phyloP scores from a whole-genome alignment of 179 eudicot species.

The Beta lomatogona region DNA sequence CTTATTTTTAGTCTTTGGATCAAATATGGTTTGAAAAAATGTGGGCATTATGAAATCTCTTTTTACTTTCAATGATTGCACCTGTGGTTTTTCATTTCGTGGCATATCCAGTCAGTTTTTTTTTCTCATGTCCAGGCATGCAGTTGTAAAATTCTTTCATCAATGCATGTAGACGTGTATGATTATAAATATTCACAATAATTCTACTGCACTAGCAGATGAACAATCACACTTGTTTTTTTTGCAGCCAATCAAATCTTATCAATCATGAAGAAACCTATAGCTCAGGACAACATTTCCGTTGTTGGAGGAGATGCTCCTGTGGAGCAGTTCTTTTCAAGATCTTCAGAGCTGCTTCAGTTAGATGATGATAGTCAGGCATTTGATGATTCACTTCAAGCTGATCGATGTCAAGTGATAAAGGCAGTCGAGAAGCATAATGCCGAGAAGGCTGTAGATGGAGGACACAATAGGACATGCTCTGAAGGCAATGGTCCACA shows the following conservation, averaged over 20 bases:
- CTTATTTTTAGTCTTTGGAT: background rate
- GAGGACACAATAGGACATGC: slow-evolving; percentile 18
- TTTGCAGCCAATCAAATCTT: slow-evolving; percentile 71
- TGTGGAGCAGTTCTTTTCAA: slow-evolving; percentile 33
- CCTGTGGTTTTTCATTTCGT: background rate
- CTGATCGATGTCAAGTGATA: slow-evolving; percentile 29
- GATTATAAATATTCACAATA: background rate
- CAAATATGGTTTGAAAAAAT: background rate
- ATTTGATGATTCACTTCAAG: slow-evolving; percentile 22
- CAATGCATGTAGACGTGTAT: background rate
- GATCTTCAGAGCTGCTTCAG: slow-evolving; percentile 34
- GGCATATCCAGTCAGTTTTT: background rate
- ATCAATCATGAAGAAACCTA: slow-evolving; percentile 65
- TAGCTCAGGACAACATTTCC: slow-evolving; percentile 28
- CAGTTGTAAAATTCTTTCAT: background rate
- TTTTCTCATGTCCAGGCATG: background rate
- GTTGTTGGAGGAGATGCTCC: slow-evolving; percentile 27
- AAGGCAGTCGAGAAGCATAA: slow-evolving; percentile 23
- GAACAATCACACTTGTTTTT: background rate
- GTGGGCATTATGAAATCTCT: background rate
- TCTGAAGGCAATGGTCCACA: slow-evolving; percentile 14
- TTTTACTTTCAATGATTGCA: background rate
- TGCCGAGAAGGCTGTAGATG: slow-evolving; percentile 12
- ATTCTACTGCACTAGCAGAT: slow-evolving; percentile 2
- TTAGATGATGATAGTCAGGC: slow-evolving; percentile 30